Evolutionary conservation across 2,329 filamentous ascomycete species (phyloP), one percentile per base, ranked within the genome.

Genomic region (Echinosphaeria canescens): DNA sequence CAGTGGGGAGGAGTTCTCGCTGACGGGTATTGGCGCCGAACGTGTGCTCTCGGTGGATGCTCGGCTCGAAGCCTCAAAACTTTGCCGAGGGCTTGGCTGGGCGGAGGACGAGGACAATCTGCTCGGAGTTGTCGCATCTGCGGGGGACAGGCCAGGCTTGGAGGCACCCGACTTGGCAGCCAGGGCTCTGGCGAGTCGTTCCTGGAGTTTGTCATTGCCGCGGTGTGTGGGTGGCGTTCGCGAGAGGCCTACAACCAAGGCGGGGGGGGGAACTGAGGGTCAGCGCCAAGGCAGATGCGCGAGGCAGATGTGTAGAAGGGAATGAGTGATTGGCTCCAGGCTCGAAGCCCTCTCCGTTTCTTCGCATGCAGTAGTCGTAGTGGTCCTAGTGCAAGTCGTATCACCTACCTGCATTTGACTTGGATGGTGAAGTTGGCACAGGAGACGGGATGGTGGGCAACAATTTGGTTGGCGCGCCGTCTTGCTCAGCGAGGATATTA

Each of bases 401-500:
- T 33, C 28, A 32, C 40, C 29, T 42, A 46, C 40, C 33, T 22
- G 43, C 40, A 35, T 36, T 44, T 33, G 36, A 40, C 42, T 47
- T 51, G 35, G 39, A 32, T 34, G 50, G 15, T 41, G n/a, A n/a
- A n/a, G n/a, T n/a, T n/a, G n/a, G n/a, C n/a, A n/a, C n/a, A n/a
- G n/a, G n/a, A n/a, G n/a, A n/a, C n/a, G n/a, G n/a, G n/a, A n/a
- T n/a, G n/a, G n/a, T n/a, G n/a, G n/a, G n/a, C n/a, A n/a, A n/a
- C n/a, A n/a, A n/a, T n/a, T n/a, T n/a, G n/a, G n/a, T n/a, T n/a
- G n/a, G n/a, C n/a, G n/a, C n/a, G n/a, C n/a, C n/a, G n/a, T n/a
- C n/a, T n/a, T n/a, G n/a, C n/a, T 93, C 84, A 28, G 81, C 71
- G 32, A 98, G 62, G 31, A 98, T 91, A 26, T 68, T 84, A 47